Base-by-base conservation (phyloP, 306 rosid genomes). In the Benincasa hispida region DNA sequence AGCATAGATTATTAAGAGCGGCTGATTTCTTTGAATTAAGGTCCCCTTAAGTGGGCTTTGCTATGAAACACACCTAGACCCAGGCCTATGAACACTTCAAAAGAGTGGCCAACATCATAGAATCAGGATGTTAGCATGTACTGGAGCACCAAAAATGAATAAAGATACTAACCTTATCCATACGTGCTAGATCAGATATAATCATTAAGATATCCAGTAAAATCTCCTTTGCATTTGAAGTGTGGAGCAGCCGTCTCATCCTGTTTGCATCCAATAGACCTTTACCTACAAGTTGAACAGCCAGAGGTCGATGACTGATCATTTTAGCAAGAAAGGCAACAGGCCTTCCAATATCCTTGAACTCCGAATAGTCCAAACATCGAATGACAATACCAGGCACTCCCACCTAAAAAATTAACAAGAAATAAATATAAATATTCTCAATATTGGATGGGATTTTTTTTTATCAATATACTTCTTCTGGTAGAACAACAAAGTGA, bases 261-360 rank as follows among this genome's bases (percentile, higher is more conserved):
- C 85, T 81, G 60, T 85, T 89, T 55, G 93, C 85, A 80, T 91
- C 96, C 83, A 90, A 48, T 82, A 94, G 86, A 76, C 97, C 95
- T 80, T 91, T 90, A 82, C 87, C 76, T 68, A 90, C 96, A 76
- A 94, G 90, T 86, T 94, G 92, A 82, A 85, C 55, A 47, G 97
- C 97, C 68, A 94, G 78, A 81, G 93, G 96, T 74, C 90, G 92
- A 53, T 92, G 87, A 77, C 77, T 81, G 37, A 89, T 89, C 95
- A 94, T 87, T 87, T 94, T 94, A 34, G 99, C 99, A 19, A 94
- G 89, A 79, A 91, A 94, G 72, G 99, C 99, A 74, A 92, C 92
- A 2, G 99, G 92, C 80, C 89, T 89, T 28, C 95, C 95, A 74
- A 87, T 78, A 74, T 92, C 92, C 76, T 81, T 88, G 74, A 83